These are phyloP conservation scores for Dendrocalamus sinicus DNA, from an alignment of 176 grass and related monocot species.

Conservation along the genomic window DNA sequence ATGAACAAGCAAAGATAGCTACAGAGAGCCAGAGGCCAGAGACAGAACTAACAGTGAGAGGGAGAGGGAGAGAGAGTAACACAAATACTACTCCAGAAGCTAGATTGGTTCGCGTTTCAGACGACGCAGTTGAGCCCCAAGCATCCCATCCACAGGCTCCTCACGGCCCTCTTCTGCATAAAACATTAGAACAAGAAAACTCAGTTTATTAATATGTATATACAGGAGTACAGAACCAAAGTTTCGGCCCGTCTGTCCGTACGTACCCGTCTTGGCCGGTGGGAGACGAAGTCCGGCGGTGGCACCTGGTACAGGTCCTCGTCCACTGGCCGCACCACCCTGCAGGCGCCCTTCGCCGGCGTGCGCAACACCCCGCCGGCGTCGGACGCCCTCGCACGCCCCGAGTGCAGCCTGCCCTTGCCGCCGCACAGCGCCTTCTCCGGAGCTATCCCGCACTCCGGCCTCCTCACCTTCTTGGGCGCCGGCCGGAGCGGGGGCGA, in stretches of 20 bases:
- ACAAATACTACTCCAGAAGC: not conserved
- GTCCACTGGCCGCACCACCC: slow-evolving; percentile 43
- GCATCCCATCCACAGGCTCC: slow-evolving; percentile 42
- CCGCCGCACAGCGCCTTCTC: not conserved
- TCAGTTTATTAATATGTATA: not conserved
- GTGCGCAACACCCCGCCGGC: not conserved
- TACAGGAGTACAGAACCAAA: not conserved
- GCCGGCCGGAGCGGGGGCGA: slow-evolving; percentile 24
- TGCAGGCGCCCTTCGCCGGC: not conserved
- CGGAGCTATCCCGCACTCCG: not conserved
- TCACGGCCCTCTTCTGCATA: slow-evolving; percentile 14
- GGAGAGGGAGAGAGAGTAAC: not conserved
- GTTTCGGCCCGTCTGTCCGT: not conserved
- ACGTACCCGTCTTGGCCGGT: slow-evolving; percentile 9
- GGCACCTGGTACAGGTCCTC: slow-evolving; percentile 54
- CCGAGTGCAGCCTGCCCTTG: not conserved
- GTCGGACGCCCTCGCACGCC: not conserved
- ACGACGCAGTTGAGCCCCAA: slow-evolving; percentile 43
- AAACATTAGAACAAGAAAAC: not conserved
- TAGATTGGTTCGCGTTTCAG: not conserved
- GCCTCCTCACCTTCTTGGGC: slow-evolving; percentile 31
- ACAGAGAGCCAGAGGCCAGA: not conserved
- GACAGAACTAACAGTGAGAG: not conserved
- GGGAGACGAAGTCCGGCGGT: not conserved
- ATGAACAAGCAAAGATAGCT: not conserved